phyloP scores from a whole-genome alignment of 2,329 filamentous ascomycete species.

The Leptographium flavum region DNA sequence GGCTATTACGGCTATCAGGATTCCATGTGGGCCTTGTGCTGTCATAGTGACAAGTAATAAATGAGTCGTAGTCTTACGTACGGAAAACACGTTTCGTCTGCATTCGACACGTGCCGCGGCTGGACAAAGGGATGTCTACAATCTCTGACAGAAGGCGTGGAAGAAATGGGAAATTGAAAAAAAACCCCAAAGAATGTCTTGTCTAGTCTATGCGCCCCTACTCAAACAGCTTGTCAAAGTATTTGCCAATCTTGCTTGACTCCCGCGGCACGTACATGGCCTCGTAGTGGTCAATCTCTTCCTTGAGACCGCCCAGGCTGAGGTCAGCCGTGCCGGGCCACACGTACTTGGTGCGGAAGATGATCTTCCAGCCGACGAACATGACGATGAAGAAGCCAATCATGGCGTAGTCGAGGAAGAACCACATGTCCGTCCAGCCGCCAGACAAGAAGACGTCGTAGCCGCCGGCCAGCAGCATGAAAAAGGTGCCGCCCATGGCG shows the following conservation, averaged over 20 bases:
- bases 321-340: slow-evolving; percentile 11
- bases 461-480: slow-evolving; percentile 7
- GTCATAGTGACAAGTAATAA: too few species aligned
- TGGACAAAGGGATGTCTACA: too few species aligned
- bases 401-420: slow-evolving; percentile 10
- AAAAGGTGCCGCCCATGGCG: slow-evolving; percentile 9
- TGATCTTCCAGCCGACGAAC: slow-evolving; percentile 4
- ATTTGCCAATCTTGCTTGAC: slow-evolving; percentile 1
- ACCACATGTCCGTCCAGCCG: slow-evolving; percentile 8
- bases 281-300: slow-evolving; percentile 24
- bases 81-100: too few species aligned
- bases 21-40: too few species aligned
- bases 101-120: too few species aligned
- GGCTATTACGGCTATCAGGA: too few species aligned
- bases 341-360: slow-evolving; percentile 5
- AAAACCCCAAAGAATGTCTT: too few species aligned
- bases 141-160: too few species aligned
- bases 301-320: slow-evolving; percentile 11
- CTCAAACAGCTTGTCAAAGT: slow-evolving; percentile 5
- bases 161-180: too few species aligned
- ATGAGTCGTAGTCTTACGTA: too few species aligned
- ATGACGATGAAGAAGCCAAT: slow-evolving; percentile 6
- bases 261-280: slow-evolving; percentile 3
- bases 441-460: slow-evolving; percentile 6
- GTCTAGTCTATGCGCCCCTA: too few species aligned